Evolutionary conservation across 1,284 basidiomycete genomes (phyloP).

Genomic region (Tetrapyrgos nigripes): DNA sequence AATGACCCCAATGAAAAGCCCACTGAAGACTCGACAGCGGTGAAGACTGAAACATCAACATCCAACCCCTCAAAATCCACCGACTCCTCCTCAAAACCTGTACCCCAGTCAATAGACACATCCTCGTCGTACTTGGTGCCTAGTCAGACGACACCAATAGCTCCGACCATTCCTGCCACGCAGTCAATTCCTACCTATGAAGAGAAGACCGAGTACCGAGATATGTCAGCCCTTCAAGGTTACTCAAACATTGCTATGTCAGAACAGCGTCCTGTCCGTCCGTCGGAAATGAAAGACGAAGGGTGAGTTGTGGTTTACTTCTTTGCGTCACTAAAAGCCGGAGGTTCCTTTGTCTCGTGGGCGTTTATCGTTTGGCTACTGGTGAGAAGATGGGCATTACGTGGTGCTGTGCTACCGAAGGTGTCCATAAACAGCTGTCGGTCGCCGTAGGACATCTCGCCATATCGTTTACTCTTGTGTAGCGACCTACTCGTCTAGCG

Average conservation of each 20-base stretch:
- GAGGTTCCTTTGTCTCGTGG: conserved; percentile 7
- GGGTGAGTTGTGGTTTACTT: conserved; percentile 73
- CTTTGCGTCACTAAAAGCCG: conserved; percentile 13
- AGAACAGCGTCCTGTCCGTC: conserved; percentile 75
- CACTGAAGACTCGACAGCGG: conserved; percentile 19
- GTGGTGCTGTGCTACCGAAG: conserved; percentile 5
- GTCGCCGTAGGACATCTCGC: conserved; percentile 15
- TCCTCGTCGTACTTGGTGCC: conserved; percentile 12
- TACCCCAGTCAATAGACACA: conserved; percentile 22
- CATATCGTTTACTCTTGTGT: conserved; percentile 42
- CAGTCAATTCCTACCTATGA: conserved; percentile 82
- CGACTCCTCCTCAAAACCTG: conserved; percentile 10
- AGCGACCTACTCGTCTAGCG: conserved; percentile 67
- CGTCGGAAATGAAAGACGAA: conserved; percentile 98
- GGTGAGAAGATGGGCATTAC: neutral
- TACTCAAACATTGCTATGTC: conserved; percentile 50
- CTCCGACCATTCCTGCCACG: conserved; percentile 41
- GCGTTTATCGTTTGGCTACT: neutral
- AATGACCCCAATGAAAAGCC: conserved; percentile 45
- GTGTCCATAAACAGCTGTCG: neutral
- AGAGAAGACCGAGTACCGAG: conserved; percentile 60
- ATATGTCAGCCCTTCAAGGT: conserved; percentile 39
- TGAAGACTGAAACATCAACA: conserved; percentile 35
- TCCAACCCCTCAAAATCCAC: conserved; percentile 25
- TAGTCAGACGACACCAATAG: conserved; percentile 24